These are phyloP conservation scores for Lasiosphaeria hispida DNA, from an alignment of 495 filamentous ascomycete species.

Conservation along the genomic window DNA sequence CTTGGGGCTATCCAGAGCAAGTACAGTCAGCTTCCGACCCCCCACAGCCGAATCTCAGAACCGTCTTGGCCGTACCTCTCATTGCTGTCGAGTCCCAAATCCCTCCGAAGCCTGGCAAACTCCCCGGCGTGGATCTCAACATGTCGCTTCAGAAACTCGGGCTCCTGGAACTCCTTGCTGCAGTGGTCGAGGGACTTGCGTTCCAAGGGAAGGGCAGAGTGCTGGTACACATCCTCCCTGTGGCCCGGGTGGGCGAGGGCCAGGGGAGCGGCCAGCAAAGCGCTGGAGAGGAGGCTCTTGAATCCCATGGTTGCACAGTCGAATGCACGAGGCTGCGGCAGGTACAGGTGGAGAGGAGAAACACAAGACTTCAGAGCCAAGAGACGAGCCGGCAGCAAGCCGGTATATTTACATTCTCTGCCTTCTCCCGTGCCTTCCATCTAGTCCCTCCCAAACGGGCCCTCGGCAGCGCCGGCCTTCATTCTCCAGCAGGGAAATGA, in stretches of 20 bases:
- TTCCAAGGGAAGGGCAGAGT: slow-evolving; percentile 28
- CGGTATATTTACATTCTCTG: slow-evolving; percentile 2
- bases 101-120: slow-evolving; percentile 21
- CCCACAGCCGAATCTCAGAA: neutral
- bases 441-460: neutral
- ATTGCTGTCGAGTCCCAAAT: slow-evolving; percentile 18
- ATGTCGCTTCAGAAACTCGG: slow-evolving; percentile 30
- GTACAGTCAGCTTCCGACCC: neutral
- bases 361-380: neutral
- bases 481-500: neutral
- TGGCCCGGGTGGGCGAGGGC: slow-evolving; percentile 31
- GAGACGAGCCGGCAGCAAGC: neutral
- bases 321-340: neutral
- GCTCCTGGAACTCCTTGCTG: slow-evolving; percentile 23
- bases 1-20: slow-evolving; percentile 13
- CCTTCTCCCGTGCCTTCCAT: neutral
- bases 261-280: slow-evolving; percentile 28
- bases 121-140: slow-evolving; percentile 32
- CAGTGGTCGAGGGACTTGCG: slow-evolving; percentile 33
- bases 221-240: slow-evolving; percentile 23
- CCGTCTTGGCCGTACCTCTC: slow-evolving; percentile 8
- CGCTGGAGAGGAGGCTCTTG: slow-evolving; percentile 23
- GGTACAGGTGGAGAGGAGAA: slow-evolving; percentile 1
- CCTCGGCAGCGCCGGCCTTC: neutral
- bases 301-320: slow-evolving; percentile 26